Percentiles rank a stretch among this genome's conserved stretches.
Conservation (phyloP, 108 stramenopile species). For the Cyclotella sp. region DNA sequence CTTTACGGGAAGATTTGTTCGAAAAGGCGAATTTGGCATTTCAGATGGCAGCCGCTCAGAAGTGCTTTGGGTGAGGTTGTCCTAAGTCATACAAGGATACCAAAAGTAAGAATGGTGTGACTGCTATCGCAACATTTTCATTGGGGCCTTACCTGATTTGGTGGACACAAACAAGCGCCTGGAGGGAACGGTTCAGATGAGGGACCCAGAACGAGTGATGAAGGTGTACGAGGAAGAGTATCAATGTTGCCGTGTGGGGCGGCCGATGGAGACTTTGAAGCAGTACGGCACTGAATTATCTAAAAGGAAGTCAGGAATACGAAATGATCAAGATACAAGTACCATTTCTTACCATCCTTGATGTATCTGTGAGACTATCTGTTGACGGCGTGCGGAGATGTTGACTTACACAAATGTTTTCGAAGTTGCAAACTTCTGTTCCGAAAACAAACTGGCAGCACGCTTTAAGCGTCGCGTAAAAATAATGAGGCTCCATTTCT, state of each 20-base stretch:
- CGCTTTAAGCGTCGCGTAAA: slow-evolving; percentile 3
- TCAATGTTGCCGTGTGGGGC: neutral
- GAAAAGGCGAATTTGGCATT: neutral
- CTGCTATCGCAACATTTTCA: too few species aligned
- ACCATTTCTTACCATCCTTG: slow-evolving; percentile 7
- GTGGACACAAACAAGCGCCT: neutral
- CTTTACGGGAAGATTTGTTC: neutral
- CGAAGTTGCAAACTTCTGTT: slow-evolving; percentile 1
- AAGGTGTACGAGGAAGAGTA: slow-evolving; percentile 9
- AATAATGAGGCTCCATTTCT: slow-evolving; percentile 16
- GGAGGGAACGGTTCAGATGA: neutral
- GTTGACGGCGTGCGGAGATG: neutral
- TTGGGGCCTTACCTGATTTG: neutral
- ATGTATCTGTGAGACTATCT: neutral
- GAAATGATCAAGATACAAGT: neutral
- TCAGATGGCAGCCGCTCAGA: neutral
- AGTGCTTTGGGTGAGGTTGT: neutral
- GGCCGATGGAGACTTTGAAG: neutral
- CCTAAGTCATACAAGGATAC: neutral
- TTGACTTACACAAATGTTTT: neutral
- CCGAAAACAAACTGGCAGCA: slow-evolving; percentile 8
- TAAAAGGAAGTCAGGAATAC: neutral
- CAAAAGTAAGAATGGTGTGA: neutral
- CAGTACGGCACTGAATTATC: neutral
- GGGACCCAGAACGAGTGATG: neutral